Base-by-base conservation (phyloP, 1,284 basidiomycete genomes). In the Puccinia brachypodii region DNA sequence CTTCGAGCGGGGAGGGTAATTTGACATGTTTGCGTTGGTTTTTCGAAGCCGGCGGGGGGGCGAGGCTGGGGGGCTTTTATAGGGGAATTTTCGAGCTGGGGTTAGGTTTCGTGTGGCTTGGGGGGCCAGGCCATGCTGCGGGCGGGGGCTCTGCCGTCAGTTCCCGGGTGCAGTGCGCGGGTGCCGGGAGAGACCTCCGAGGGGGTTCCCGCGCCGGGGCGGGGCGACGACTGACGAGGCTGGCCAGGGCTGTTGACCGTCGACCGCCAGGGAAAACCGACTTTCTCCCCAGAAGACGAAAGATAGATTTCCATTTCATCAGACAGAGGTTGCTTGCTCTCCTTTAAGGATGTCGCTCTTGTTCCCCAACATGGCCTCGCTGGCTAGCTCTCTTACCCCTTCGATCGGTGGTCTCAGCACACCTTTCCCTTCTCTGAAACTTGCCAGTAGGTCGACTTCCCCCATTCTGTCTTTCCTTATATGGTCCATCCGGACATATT, bases 371-470 rank as follows among this genome's bases (percentile, higher is more conserved):
- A 66, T 79, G 64, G 58, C 75, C 68, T 68, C 76, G 40, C 74
- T 84, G 81, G 83, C 83, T 81, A 76, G 78, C 69, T 83, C 82
- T 33, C 82, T 83, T 38, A 53, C 74, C 58, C 56, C 74, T 44
- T 58, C 71, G n/a, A 25, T 76, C 33, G 79, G 62, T 38, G 75
- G 66, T n/a, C 73, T 83, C 82, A 76, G 40, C 69, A 28, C 72
- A 40, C 83, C 83, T 36, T 64, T 83, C 33, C 75, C 80, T 22
- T 81, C 82, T 8, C 31, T 76, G 58, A 66, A 31, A 44, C 28
- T 73, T 25, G 74, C 60, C n/a, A 58, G 76, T 83, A 62, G 68
- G 82, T 60, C 62, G 60, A 60, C 28, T 81, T 50, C n/a, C 9
- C 14, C 40, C n/a, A n/a, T 44, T 1, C 22, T 44, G 3, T 44